A percentile compares a stretch with the other conserved stretches of the same genome.
Evolutionary conservation across 2,329 filamentous ascomycete species (phyloP).

Genomic region (Periconia macrospinosa): DNA sequence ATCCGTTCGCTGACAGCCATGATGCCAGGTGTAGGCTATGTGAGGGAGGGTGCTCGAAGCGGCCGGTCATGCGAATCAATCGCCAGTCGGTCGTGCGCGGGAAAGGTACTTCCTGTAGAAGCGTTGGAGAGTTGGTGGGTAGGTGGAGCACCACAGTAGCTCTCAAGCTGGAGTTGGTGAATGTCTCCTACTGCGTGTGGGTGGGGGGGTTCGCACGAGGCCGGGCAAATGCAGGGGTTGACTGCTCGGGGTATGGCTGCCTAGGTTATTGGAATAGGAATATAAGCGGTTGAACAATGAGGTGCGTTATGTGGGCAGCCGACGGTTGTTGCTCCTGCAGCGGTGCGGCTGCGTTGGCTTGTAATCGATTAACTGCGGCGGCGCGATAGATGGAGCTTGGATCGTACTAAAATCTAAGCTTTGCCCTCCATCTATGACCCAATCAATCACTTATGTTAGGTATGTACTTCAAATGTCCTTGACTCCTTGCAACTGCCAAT

Average conservation of each 20-base stretch:
- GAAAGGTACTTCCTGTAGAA: slow-evolving; percentile 7
- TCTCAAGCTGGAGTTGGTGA: slow-evolving; percentile 11
- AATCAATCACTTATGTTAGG: no score
- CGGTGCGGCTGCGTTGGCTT: background rate
- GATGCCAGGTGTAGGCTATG: slow-evolving; percentile 19
- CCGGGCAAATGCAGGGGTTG: slow-evolving; percentile 2
- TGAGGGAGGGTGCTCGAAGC: slow-evolving; percentile 10
- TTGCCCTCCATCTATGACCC: no score
- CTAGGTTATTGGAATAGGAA: background rate
- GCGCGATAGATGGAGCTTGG: background rate
- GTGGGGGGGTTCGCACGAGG: slow-evolving; percentile 15
- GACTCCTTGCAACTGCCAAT: no score
- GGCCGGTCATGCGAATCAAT: slow-evolving; percentile 25
- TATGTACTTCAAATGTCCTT: no score
- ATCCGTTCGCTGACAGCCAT: slow-evolving; percentile 46
- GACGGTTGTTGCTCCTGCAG: slow-evolving; percentile 7
- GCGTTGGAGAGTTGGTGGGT: slow-evolving; percentile 5
- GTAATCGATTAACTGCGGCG: background rate
- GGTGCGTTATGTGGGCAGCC: slow-evolving; percentile 29
- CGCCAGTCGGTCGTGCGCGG: slow-evolving; percentile 8
- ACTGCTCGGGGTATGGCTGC: background rate
- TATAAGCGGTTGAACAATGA: background rate
- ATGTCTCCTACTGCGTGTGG: background rate
- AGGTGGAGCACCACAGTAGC: slow-evolving; percentile 16
- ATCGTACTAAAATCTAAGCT: background rate